Evolutionary conservation across 2,329 filamentous ascomycete genomes (phyloP).

Genomic region (Talaromyces sp.): DNA sequence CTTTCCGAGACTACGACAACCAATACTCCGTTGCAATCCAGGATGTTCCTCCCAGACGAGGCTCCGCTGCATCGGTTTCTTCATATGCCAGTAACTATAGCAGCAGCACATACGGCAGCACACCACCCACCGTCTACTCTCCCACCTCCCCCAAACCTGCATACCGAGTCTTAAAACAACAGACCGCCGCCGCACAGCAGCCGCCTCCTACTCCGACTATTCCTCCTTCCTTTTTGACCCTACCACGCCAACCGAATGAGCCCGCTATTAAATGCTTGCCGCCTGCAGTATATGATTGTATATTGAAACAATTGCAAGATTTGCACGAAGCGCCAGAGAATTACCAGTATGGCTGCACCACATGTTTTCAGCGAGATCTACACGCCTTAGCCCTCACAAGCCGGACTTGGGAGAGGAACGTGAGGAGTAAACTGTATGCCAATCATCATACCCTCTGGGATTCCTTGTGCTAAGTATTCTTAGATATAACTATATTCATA

Average conservation of each 20-base stretch:
- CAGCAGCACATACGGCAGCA: constrained; percentile 35
- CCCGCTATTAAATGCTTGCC: constrained; percentile 47
- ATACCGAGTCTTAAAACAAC: constrained; percentile 37
- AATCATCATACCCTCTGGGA: neutral
- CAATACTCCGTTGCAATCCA: constrained; percentile 30
- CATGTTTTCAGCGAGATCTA: constrained; percentile 55
- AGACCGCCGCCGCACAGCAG: neutral
- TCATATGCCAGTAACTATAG: constrained; percentile 29
- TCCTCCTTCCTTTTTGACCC: constrained; percentile 25
- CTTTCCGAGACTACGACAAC: constrained; percentile 31
- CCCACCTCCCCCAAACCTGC: constrained; percentile 28
- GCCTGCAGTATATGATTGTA: constrained; percentile 53
- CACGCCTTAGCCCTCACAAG: constrained; percentile 53
- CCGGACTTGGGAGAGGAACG: constrained; percentile 54
- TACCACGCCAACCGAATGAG: constrained; percentile 22
- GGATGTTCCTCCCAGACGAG: constrained; percentile 30
- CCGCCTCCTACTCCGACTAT: constrained; percentile 24
- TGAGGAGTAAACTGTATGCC: constrained; percentile 51
- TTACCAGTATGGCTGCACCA: constrained; percentile 45
- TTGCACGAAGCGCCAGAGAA: constrained; percentile 38
- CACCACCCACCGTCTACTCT: constrained; percentile 38
- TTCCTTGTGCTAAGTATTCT: constrained; percentile 13
- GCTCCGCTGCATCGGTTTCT: constrained; percentile 37
- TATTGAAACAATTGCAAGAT: constrained; percentile 49
- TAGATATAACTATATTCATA: constrained; percentile 50